A percentile compares a stretch with the other conserved stretches of the same genome.
Evolutionary conservation across 768 basidiomycete genomes (phyloP).

Genomic region (Amanita phalloides): DNA sequence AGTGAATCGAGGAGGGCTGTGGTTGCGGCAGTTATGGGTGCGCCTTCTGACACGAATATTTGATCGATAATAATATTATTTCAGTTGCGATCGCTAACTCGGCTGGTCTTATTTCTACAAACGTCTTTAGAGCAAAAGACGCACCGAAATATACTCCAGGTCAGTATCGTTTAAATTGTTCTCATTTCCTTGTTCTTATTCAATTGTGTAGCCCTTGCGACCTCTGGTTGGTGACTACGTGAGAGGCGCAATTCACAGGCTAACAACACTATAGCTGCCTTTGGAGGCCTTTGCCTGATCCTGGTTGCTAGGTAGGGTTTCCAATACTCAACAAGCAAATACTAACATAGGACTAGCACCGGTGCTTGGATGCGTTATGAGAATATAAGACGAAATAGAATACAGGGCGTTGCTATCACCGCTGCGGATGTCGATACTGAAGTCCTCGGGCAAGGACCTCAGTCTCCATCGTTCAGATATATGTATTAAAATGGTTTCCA

Average conservation of each 20-base stretch:
- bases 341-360: conserved; percentile 13
- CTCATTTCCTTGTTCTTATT: background rate
- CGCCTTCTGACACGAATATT: conserved; percentile 5
- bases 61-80: background rate
- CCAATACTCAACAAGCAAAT: background rate
- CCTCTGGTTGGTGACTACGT: conserved; percentile 23
- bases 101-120: conserved; percentile 38
- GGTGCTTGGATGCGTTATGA: conserved; percentile 41
- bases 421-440: conserved; percentile 36
- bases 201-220: conserved; percentile 24
- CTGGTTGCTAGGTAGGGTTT: conserved; percentile 25
- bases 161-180: conserved; percentile 7
- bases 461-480: conserved; percentile 32
- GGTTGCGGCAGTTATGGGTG: conserved; percentile 41
- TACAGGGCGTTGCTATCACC: conserved; percentile 27
- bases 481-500: conserved; percentile 26
- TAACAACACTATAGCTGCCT: conserved; percentile 22
- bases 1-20: conserved; percentile 37
- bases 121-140: conserved; percentile 39
- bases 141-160: conserved; percentile 39
- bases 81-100: conserved; percentile 37
- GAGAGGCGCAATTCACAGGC: background rate
- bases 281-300: conserved; percentile 35
- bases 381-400: conserved; percentile 31
- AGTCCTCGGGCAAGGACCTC: conserved; percentile 28